Conservation (phyloP, 2,329 filamentous ascomycete genomes). For the Cladophialophora yegresii region DNA sequence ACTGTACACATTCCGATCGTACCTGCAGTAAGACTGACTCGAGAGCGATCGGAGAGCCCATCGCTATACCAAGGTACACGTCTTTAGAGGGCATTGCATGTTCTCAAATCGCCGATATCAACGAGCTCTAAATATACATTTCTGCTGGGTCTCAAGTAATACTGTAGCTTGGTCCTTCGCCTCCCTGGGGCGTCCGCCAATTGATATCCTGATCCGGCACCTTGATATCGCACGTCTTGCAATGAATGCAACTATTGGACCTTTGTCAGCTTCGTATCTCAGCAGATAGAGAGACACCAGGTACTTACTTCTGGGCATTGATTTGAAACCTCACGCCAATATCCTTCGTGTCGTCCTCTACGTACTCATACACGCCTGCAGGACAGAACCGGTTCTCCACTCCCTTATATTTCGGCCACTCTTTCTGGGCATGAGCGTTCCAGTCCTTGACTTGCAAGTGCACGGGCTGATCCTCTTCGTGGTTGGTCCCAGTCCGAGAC, state of each 20-base stretch:
- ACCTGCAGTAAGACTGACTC: neutral
- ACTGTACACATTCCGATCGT: neutral
- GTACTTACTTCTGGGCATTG: slow-evolving; percentile 89
- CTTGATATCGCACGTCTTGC: slow-evolving; percentile 99
- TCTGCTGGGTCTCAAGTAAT: slow-evolving; percentile 51
- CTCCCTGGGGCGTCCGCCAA: slow-evolving; percentile 92
- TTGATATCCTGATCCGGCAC: slow-evolving; percentile 96
- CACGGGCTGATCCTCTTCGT: slow-evolving; percentile 97
- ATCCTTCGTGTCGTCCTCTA: slow-evolving; percentile 85
- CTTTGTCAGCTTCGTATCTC: neutral
- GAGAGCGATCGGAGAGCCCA: neutral
- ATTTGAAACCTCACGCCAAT: slow-evolving; percentile 95
- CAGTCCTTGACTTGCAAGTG: slow-evolving; percentile 94
- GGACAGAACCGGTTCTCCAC: slow-evolving; percentile 96
- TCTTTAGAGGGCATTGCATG: neutral
- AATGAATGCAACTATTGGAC: slow-evolving; percentile 81
- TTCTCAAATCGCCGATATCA: neutral
- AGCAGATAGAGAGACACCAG: neutral
- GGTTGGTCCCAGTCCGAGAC: slow-evolving; percentile 92
- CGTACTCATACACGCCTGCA: slow-evolving; percentile 95
- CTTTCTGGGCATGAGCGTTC: slow-evolving; percentile 81
- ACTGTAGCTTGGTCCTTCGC: slow-evolving; percentile 69
- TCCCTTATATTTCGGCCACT: slow-evolving; percentile 86
- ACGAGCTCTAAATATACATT: neutral
- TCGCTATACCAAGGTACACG: neutral